Evolutionary conservation across 768 basidiomycete genomes (phyloP), one percentile per base, ranked within the genome.

Genomic region (Candolleomyces efflorescens): DNA sequence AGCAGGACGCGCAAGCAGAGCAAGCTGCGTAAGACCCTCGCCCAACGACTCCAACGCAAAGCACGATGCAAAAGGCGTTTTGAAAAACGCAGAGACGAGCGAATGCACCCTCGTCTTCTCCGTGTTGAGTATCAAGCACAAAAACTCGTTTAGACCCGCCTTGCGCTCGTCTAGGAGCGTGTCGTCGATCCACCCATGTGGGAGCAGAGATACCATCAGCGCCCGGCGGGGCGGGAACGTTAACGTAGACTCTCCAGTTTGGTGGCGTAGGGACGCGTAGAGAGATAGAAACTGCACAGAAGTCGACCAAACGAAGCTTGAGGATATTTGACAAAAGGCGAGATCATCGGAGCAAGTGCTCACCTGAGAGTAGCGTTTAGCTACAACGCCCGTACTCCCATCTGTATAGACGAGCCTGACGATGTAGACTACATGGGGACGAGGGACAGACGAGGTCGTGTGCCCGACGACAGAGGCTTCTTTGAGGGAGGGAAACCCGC

Each of bases 141-240:
- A 68, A 59, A 82, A 82, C 13, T 69, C 64, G 15, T 72, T 67
- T 2, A 83, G 65, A 3, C 80, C 81, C 5, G 67, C 66, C 66
- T 82, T 84, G 60, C 82, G 77, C 63, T 81, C 80, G 0, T 73
- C 65, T 53, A 84, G 81, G 38, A 83, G 76, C 11, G 71, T 57
- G 59, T 83, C 80, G 62, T 82, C 78, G 15, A 78, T 69, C 81
- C 83, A 83, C 2, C 79, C 78, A 1, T 76, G 77, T 0, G 81
- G 81, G 18, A 81, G 55, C 62, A 83, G 79, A 1, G 72, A 73
- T 9, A 77, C 81, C n/a, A 69, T 66, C 5, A 83, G 66, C 20
- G 78, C 68, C n/a, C 78, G 77, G 67, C 81, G 82, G 3, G 82
- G 79, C 11, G 83, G 82, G 10, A 84, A 74, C 11, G 63, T 54